Evolutionary conservation across 371 early-diverging fungal genomes (phyloP), one percentile per base, ranked within the genome.

Genomic region (Nematocida parisii): DNA sequence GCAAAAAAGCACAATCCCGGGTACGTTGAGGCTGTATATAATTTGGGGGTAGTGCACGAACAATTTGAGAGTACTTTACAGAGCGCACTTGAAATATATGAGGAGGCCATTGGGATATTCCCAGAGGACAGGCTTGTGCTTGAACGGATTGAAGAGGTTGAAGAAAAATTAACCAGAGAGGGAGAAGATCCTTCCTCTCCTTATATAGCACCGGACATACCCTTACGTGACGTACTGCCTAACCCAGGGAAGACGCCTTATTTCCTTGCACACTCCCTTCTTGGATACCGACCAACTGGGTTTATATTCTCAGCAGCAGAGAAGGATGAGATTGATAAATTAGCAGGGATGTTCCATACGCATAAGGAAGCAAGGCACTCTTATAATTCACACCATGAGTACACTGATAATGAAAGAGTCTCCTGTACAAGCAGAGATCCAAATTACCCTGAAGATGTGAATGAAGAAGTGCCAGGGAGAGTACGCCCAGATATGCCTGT

Each of bases 11-110:
- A 50, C n/a, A 61, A 58, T n/a, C 60, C 61, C 1, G 27, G 42
- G n/a, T 72, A 58, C 46, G 24, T 61, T 33, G 73, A 72, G 39
- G 73, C 73, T 7, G 24, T 61, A 9, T 72, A 72, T 56, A 72
- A 72, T 27, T 47, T 72, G 47, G 73, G 73, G 18, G 73, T 61
- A 15, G 61, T 72, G 5, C 56, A 72, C 24, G 73, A 72, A 39
- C 73, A 72, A 40, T 72, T 72, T 61, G 73, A 58, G 27, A 61
- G 61, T 39, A 56, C 73, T n/a, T 9, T 72, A 33, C 18, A 42
- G n/a, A 72, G 44, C 47, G 73, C 73, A 15, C 58, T 61, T 57
- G 73, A 72, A 50, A 39, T 72, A 52, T 72, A 72, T 61, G 73
- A 72, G 39, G 46, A 61, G 45, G 61, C 61, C 5, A n/a, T 54